phyloP scores from a whole-genome alignment of 805 yeast species.

The Torulaspora gathmanii region DNA sequence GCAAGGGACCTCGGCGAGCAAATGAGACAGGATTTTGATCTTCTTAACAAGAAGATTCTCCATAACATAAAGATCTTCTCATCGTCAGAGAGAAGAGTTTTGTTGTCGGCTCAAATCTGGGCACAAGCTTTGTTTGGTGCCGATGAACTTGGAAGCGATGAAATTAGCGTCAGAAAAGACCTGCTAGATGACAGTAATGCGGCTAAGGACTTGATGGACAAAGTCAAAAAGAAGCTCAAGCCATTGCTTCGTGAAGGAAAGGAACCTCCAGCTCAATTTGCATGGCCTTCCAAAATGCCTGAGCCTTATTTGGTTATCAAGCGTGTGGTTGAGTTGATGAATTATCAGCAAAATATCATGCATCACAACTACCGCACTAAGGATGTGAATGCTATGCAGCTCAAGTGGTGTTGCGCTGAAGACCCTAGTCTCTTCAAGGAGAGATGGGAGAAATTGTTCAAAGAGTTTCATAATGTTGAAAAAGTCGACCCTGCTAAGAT shows the following conservation, averaged over 20 bases:
- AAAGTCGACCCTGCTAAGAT: constrained; percentile 97
- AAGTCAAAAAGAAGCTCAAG: constrained; percentile 92
- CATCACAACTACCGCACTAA: constrained; percentile 66
- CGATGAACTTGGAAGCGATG: constrained; percentile 69
- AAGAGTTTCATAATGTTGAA: constrained; percentile 86
- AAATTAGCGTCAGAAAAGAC: constrained; percentile 79
- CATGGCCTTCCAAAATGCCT: constrained; percentile 99
- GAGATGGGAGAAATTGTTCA: constrained; percentile 95
- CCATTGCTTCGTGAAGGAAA: constrained; percentile 92
- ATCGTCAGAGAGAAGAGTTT: constrained; percentile 90
- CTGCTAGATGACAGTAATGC: constrained; percentile 94
- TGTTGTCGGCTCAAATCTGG: constrained; percentile 86
- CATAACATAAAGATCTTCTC: constrained; percentile 84
- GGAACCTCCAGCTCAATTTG: constrained; percentile 94
- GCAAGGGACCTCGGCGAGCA: constrained; percentile 95
- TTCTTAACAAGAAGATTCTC: constrained; percentile 78
- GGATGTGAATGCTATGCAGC: constrained; percentile 64
- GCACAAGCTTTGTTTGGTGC: constrained; percentile 71
- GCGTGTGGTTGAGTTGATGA: constrained; percentile 93
- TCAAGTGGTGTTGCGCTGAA: constrained; percentile 94
- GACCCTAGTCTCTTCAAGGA: constrained; percentile 87
- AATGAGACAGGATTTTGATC: constrained; percentile 82
- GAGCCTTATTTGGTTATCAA: constrained; percentile 93
- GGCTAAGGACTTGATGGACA: constrained; percentile 96
- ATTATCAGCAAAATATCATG: constrained; percentile 80